Conservation (phyloP, 139 green algal genomes). For the Astrephomene gubernaculifera region DNA sequence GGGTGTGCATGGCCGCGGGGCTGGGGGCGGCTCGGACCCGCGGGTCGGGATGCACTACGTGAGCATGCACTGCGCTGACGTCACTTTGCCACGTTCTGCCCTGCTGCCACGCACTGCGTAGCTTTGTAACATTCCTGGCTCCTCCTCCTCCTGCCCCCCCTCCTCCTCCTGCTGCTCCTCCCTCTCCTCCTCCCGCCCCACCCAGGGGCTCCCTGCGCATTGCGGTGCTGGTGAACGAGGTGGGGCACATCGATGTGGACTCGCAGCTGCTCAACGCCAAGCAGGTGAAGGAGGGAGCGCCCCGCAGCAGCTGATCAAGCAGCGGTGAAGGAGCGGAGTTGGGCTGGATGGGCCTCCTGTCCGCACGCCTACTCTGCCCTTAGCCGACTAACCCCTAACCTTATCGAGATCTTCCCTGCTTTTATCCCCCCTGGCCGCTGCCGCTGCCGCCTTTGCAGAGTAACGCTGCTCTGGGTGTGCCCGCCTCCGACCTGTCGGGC, state of each 20-base stretch:
- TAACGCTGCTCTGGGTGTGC: conserved; percentile 60
- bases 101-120: background rate
- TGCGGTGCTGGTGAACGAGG: conserved; percentile 69
- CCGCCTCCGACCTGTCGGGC: conserved; percentile 48
- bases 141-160: too few species aligned
- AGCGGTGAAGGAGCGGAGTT: background rate
- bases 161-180: too few species aligned
- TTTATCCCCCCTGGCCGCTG: background rate
- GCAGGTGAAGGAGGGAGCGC: conserved; percentile 16
- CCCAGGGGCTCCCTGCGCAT: conserved; percentile 58
- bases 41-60: background rate
- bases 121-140: too few species aligned
- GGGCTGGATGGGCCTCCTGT: too few species aligned
- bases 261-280: conserved; percentile 55
- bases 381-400: background rate
- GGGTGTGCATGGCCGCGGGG: too few species aligned
- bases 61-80: background rate
- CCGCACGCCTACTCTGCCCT: too few species aligned
- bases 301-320: background rate
- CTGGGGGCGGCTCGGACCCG: too few species aligned
- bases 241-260: conserved; percentile 62
- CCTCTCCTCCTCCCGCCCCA: background rate
- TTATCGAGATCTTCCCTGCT: too few species aligned
- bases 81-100: background rate
- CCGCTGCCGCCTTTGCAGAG: conserved; percentile 14